phyloP scores from a whole-genome alignment of 164 flowering plant species.

The Brasenia schreberi region DNA sequence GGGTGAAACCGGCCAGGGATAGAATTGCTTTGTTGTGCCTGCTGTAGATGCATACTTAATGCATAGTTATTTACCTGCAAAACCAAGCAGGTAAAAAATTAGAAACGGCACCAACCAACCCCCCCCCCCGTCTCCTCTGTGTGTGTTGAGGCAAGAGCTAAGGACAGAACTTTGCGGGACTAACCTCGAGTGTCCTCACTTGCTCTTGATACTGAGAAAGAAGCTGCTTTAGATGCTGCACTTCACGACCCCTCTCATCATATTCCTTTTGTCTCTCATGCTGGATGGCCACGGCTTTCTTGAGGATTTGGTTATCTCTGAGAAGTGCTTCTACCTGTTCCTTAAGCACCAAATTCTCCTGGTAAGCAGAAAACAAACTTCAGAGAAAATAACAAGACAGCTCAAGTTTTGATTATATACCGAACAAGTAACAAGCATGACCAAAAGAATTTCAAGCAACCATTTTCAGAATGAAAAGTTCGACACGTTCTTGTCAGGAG shows the following conservation, averaged over 20 bases:
- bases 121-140: too few relatives aligned
- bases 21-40: conserved; percentile 15
- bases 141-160: too few relatives aligned
- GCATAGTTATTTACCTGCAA: conserved; percentile 18
- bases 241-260: conserved; percentile 49
- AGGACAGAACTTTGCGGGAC: neutral
- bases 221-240: conserved; percentile 63
- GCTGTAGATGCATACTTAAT: conserved; percentile 16
- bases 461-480: too few relatives aligned
- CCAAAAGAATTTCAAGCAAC: too few relatives aligned
- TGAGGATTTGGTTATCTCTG: conserved; percentile 59
- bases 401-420: too few relatives aligned
- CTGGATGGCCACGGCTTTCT: conserved; percentile 72
- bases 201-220: conserved; percentile 76
- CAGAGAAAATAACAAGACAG: too few relatives aligned
- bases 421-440: too few relatives aligned
- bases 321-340: conserved; percentile 55
- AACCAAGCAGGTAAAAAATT: neutral
- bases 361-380: neutral
- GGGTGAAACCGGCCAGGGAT: conserved; percentile 17
- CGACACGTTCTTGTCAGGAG: too few relatives aligned
- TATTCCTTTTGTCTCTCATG: conserved; percentile 66
- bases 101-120: too few relatives aligned
- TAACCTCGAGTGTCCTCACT: conserved; percentile 69
- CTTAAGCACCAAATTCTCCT: conserved; percentile 58